phyloP scores from a whole-genome alignment of 352 stramenopile genomes.

The Peronospora destructor region DNA sequence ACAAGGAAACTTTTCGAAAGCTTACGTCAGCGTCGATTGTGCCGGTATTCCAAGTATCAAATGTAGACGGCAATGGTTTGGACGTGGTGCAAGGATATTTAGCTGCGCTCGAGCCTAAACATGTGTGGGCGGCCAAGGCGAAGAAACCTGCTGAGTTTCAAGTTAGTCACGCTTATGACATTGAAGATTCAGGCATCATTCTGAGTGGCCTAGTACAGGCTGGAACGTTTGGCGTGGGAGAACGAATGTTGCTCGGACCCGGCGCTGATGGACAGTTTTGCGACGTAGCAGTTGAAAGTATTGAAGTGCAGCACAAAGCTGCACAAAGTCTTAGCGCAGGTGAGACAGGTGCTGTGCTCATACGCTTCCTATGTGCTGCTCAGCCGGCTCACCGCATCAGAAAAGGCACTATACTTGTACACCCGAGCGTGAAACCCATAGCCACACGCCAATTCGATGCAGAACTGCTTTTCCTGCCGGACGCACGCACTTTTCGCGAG shows the following conservation, averaged over 20 bases:
- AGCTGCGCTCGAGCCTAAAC: slow-evolving; percentile 46
- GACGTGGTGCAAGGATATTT: slow-evolving; percentile 54
- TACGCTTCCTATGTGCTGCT: slow-evolving; percentile 33
- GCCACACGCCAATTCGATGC: slow-evolving; percentile 69
- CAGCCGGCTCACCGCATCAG: slow-evolving; percentile 31
- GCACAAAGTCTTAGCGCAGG: slow-evolving; percentile 49
- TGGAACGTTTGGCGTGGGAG: slow-evolving; percentile 53
- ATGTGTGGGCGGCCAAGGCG: slow-evolving; percentile 49
- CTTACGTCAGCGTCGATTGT: slow-evolving; percentile 20
- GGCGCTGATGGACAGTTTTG: slow-evolving; percentile 52
- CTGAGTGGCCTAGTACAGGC: slow-evolving; percentile 67
- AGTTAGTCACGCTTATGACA: slow-evolving; percentile 72
- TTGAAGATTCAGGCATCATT: slow-evolving; percentile 60
- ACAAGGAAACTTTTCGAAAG: slow-evolving; percentile 13
- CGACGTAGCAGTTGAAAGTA: slow-evolving; percentile 60
- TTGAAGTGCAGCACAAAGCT: slow-evolving; percentile 73
- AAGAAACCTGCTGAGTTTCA: slow-evolving; percentile 62
- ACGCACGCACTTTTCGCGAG: slow-evolving; percentile 47
- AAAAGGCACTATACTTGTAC: slow-evolving; percentile 68
- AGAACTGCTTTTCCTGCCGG: slow-evolving; percentile 63
- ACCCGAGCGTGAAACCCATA: slow-evolving; percentile 52
- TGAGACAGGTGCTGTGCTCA: slow-evolving; percentile 61
- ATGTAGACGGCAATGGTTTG: slow-evolving; percentile 45
- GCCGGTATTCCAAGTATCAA: slow-evolving; percentile 64
- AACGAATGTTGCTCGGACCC: slow-evolving; percentile 64